phyloP scores from a whole-genome alignment of 352 stramenopile species.

The Globisporangium parvum region DNA sequence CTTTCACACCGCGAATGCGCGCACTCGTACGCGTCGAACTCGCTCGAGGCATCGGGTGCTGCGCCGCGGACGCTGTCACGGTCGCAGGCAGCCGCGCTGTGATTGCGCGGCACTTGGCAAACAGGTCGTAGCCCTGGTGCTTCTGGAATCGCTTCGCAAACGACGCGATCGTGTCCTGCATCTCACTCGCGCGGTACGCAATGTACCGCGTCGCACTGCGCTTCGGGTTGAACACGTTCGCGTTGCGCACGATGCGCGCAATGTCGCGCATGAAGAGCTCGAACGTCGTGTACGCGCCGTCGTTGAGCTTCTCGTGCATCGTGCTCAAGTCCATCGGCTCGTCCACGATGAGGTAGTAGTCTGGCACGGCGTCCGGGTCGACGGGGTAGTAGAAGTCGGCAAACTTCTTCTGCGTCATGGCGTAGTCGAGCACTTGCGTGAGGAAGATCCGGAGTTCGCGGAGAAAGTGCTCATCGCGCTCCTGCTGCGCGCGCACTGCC shows the following conservation, averaged over 20 bases:
- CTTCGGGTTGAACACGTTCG: slow-evolving; percentile 87
- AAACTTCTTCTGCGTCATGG: slow-evolving; percentile 59
- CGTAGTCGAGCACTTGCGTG: slow-evolving; percentile 79
- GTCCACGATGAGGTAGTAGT: slow-evolving; percentile 88
- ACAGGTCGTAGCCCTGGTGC: slow-evolving; percentile 85
- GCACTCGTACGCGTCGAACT: slow-evolving; percentile 7
- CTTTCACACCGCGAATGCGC: slow-evolving; percentile 37
- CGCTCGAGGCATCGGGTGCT: too few species aligned
- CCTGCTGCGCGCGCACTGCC: slow-evolving; percentile 39
- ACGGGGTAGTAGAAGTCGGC: slow-evolving; percentile 68
- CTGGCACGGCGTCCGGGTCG: slow-evolving; percentile 68
- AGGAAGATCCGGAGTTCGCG: slow-evolving; percentile 88
- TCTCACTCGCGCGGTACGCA: slow-evolving; percentile 70
- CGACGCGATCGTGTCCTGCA: slow-evolving; percentile 88
- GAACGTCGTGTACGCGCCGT: slow-evolving; percentile 86
- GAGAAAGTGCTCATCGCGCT: slow-evolving; percentile 78
- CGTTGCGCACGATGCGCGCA: slow-evolving; percentile 84
- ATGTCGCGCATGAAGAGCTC: slow-evolving; percentile 87
- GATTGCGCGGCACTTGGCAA: slow-evolving; percentile 79
- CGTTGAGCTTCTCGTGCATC: slow-evolving; percentile 88
- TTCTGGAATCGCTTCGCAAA: slow-evolving; percentile 85
- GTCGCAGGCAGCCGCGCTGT: slow-evolving; percentile 37
- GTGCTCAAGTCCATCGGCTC: slow-evolving; percentile 83
- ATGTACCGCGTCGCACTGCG: slow-evolving; percentile 67
- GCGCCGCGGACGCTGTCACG: slow-evolving; percentile 11